Percentiles rank a stretch among this genome's conserved stretches.
Evolutionary conservation across 441 rosid genomes (phyloP).

Genomic region (Pelargonium australe): DNA sequence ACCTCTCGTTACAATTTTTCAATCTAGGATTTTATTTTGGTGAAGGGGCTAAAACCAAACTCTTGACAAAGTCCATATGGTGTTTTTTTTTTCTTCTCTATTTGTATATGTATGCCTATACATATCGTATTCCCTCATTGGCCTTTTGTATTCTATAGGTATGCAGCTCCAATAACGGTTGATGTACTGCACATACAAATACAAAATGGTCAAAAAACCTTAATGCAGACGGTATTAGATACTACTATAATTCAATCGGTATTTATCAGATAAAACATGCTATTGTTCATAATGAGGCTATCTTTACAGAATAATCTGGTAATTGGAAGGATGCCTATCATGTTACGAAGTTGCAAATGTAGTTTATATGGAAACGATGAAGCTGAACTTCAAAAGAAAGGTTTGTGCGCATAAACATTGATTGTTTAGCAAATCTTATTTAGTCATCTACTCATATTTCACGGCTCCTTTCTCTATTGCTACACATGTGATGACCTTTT

Average conservation of each 20-base stretch:
- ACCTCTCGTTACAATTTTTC: neutral
- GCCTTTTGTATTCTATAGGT: conserved; percentile 36
- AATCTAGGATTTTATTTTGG: neutral
- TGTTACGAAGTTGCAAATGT: conserved; percentile 82
- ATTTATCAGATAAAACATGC: neutral
- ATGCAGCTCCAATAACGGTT: conserved; percentile 79
- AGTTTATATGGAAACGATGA: conserved; percentile 70
- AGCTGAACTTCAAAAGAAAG: conserved; percentile 83
- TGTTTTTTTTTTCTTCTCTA: neutral
- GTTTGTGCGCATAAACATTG: conserved; percentile 39
- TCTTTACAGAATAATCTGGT: conserved; percentile 51
- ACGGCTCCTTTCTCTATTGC: conserved; percentile 8
- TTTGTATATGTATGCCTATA: neutral
- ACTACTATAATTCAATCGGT: neutral
- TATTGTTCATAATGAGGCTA: neutral
- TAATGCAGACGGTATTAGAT: conserved; percentile 43
- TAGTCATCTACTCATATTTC: conserved; percentile 5
- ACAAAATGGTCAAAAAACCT: conserved; percentile 39
- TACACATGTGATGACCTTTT: conserved; percentile 15
- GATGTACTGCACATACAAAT: conserved; percentile 64
- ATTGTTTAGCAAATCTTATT: conserved; percentile 7
- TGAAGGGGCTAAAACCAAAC: neutral
- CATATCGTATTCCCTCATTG: neutral
- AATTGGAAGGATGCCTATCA: conserved; percentile 88
- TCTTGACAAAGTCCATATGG: neutral